Base-by-base conservation (phyloP, 176 grass and related monocot species). In the Oryza rufipogon region DNA sequence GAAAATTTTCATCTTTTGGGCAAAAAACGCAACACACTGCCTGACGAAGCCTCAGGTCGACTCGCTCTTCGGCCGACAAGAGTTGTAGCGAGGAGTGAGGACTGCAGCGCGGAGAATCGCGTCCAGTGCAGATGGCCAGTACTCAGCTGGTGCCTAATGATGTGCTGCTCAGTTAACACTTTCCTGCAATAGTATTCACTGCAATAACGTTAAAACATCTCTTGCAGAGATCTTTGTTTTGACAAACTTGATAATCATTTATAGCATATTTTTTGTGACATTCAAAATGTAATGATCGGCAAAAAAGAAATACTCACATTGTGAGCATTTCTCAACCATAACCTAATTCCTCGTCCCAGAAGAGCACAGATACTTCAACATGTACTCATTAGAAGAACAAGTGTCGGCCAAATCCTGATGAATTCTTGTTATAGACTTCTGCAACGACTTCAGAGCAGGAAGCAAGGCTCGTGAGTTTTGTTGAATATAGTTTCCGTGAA, bases 311-410 rank as follows among this genome's bases (percentile, higher is more conserved):
- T 58, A 67, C 75, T 46, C 61, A 61, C 46, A 17, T 6, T 39
- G 14, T 28, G n/a, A 38, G 20, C 42, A 23, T 28, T 19, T 52
- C 28, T 6, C 38, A 19, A 32, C 26, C 17, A 60, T 49, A 81
- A 51, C 79, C 60, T 90, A 90, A 63, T 73, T 87, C 69, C 84
- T 92, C 45, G 87, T 86, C 61, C 88, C 90, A 56, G 86, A 66
- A 56, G 91, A 89, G 45, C 83, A 92, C 45, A 99, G 78, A 74
- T 99, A 99, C 73, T 84, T 95, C 76, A 99, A 86, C 48, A 99
- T 86, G 75, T 96, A 99, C 76, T 99, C 96, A 14, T 96, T 99
- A 4, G 93, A 99, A 81, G 93, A 92, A 85, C 93, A 99, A n/a
- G 91, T 96, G 45, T 96, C 91, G 3, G 86, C 87, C 81, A 99